These are phyloP conservation scores for Acanthamoeba royreba DNA, from an alignment of 208 protist species.

Conservation along the genomic window DNA sequence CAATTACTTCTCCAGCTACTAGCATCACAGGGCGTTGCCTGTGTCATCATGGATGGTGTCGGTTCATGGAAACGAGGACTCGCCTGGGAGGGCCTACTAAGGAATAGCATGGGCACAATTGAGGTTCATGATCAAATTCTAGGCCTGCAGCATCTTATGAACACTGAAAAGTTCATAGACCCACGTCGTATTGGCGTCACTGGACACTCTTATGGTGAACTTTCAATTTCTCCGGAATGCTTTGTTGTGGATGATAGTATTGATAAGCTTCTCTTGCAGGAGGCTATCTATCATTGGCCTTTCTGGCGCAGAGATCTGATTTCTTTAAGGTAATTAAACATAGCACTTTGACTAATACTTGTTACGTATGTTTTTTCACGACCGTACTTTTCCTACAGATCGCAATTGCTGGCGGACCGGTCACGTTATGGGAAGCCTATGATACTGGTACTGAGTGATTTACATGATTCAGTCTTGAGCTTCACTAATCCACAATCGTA, in stretches of 20 bases:
- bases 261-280: neutral
- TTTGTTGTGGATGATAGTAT: neutral
- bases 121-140: conserved; percentile 63
- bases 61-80: conserved; percentile 54
- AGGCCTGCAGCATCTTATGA: conserved; percentile 46
- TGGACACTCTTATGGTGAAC: conserved; percentile 68
- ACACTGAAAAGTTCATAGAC: conserved; percentile 18
- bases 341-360: neutral
- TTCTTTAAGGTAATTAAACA: conserved; percentile 62
- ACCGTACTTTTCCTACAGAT: neutral
- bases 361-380: no score
- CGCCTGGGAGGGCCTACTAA: conserved; percentile 52
- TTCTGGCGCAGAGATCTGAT: conserved; percentile 52
- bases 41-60: conserved; percentile 52
- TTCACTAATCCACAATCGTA: no score
- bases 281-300: neutral
- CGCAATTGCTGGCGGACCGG: conserved; percentile 51
- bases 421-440: conserved; percentile 60
- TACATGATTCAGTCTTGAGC: no score
- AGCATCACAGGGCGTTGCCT: conserved; percentile 15
- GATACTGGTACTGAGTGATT: conserved; percentile 35
- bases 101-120: conserved; percentile 47
- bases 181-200: conserved; percentile 28
- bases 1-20: neutral
- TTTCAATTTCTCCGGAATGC: neutral